phyloP scores from a whole-genome alignment of 1,284 basidiomycete genomes.

The Macrocybe sp. region DNA sequence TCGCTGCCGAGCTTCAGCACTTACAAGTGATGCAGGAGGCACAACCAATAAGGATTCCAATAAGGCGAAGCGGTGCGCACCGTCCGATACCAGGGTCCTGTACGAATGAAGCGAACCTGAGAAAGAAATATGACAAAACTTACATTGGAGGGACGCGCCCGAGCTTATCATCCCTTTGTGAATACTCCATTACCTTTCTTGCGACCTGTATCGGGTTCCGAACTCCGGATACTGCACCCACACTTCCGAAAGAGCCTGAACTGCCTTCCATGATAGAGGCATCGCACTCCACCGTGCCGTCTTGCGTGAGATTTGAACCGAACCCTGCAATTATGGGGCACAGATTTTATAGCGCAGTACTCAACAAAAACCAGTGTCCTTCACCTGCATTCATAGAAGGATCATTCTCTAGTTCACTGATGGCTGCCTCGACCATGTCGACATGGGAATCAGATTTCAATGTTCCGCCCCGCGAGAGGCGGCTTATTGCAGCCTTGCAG shows the following conservation, averaged over 20 bases:
- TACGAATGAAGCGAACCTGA: background rate
- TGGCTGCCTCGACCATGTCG: slow-evolving; percentile 45
- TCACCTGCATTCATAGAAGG: slow-evolving; percentile 64
- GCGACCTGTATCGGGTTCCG: slow-evolving; percentile 65
- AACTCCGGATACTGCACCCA: slow-evolving; percentile 64
- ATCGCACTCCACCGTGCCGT: slow-evolving; percentile 72
- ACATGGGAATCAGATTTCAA: slow-evolving; percentile 20
- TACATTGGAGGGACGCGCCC: slow-evolving; percentile 68
- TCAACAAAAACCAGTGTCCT: slow-evolving; percentile 1
- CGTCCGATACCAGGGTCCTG: slow-evolving; percentile 34
- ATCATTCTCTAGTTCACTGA: slow-evolving; percentile 56
- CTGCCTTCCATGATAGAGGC: slow-evolving; percentile 64
- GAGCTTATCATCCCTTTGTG: slow-evolving; percentile 41
- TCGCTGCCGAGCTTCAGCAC: slow-evolving; percentile 41
- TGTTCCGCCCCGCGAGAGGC: background rate
- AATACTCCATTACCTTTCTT: slow-evolving; percentile 47
- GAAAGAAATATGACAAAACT: slow-evolving; percentile 14
- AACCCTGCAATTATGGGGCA: slow-evolving; percentile 39
- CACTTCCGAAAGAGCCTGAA: slow-evolving; percentile 55
- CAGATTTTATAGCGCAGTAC: background rate
- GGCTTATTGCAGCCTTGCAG: background rate
- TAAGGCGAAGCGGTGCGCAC: slow-evolving; percentile 47
- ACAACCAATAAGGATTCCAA: slow-evolving; percentile 27
- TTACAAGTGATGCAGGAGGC: slow-evolving; percentile 39
- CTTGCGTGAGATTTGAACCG: slow-evolving; percentile 69